These are phyloP conservation scores for Boletus patriciae DNA, from an alignment of 768 basidiomycete genomes.

Conservation along the genomic window DNA sequence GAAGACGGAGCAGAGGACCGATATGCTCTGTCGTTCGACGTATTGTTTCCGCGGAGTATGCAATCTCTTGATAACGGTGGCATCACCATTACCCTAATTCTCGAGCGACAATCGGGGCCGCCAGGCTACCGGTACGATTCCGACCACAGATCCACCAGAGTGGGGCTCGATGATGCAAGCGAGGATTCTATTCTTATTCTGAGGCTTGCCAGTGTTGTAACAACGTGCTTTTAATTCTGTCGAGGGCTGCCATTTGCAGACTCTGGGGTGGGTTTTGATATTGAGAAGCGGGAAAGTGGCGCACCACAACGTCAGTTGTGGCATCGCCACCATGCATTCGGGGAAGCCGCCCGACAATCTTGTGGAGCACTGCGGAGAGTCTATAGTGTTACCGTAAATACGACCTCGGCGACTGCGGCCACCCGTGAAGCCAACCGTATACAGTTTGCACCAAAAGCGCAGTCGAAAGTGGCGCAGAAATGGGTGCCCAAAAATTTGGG, in stretches of 20 bases:
- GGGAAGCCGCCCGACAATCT: too few relatives aligned
- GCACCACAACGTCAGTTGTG: background rate
- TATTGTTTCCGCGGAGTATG: background rate
- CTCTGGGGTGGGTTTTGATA: too few relatives aligned
- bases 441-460: background rate
- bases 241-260: too few relatives aligned
- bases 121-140: background rate
- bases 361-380: constrained; percentile 18
- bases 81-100: background rate
- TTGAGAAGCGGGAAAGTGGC: background rate
- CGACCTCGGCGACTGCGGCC: constrained; percentile 1
- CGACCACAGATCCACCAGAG: background rate
- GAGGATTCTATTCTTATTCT: background rate
- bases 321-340: background rate
- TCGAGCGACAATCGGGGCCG: background rate
- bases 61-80: background rate
- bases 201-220: background rate
- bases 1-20: background rate
- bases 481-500: background rate
- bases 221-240: constrained; percentile 4
- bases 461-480: constrained; percentile 1
- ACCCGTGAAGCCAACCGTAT: background rate
- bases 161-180: background rate
- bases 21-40: background rate
- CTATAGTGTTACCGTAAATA: background rate